Base-by-base conservation (phyloP, 805 yeast species). In the Cyberlindnera saturnus region DNA sequence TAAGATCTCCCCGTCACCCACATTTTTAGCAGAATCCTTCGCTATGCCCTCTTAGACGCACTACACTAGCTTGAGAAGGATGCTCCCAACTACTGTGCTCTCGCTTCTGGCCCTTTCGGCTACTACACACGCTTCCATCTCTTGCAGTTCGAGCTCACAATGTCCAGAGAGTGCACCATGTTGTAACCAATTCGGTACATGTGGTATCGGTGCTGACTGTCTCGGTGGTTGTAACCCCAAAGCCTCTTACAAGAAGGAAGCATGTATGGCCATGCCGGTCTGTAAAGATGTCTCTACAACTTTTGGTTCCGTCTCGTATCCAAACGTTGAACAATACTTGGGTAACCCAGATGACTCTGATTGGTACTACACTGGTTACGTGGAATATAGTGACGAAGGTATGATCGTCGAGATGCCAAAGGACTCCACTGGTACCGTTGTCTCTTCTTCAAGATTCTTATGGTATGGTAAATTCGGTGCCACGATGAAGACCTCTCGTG, bases 381-480 rank as follows among this genome's bases (percentile, higher is more conserved):
- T 76, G 36, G 60, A 65, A 44, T 74, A 72, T 51, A 75, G 71
- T 55, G 80, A 79, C 49, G 72, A 79, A 9, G 61, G 79, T 44
- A 65, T 84, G 32, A 60, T 87, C 50, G 85, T 89, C 46, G 84
- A 88, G 44, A 86, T 90, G 95, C 93, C 91, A 32, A 73, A 82
- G 48, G 57, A 79, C 44, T 63, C 86, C 18, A 67, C 77, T 39
- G 96, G 96, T 59, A 76, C 96, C 11, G 90, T 89, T 40, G 59
- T 90, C 20, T 82, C 95, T 1, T 81, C 95, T 4, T 77, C 95
- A 6, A 73, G 77, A 57, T 86, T 77, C 66, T 65, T 90, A 46
- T 89, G 96, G 96, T 90, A 85, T 64, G 97, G 97, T 41, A 84
- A 82, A 60, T 74, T 87, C 34, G 69, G 81, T 35, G 82, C 84